Evolutionary conservation across 2,329 filamentous ascomycete genomes (phyloP), one percentile per base, ranked within the genome.

Genomic region (Aaosphaeria arxii): DNA sequence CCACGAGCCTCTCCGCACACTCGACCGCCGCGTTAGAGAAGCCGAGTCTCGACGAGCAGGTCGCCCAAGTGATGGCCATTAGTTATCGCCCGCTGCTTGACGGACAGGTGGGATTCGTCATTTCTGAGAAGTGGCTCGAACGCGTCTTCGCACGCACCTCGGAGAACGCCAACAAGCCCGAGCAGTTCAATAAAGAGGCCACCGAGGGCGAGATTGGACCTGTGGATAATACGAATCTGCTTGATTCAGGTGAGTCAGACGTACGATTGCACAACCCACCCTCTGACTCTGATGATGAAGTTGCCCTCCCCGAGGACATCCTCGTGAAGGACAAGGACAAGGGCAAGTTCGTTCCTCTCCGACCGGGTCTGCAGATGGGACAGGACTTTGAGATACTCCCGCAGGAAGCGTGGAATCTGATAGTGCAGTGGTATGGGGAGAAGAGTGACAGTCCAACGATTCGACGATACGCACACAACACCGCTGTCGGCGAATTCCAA

Each of bases 181-280:
- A 79, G 52, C 78, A 81, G 44, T 74, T 72, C 36, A 74, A 79
- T 51, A 87, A 88, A 53, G 73, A 77, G n/a, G 79, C 80, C 7
- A 65, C 77, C 7, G 79, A 85, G 49, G 82, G 81, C 5, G 79
- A 83, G 4, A 80, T 94, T 47, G 91, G 91, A 1, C 88, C 89
- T 0, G 81, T 97, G 31, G 90, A 96, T 74, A 96, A 96, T 64
- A 84, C 87, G 0, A 87, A 91, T 63, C 85, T 96, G 42, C 69
- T 67, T 13, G 66, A 69, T 33, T 46, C 52, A 4, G 17, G 17
- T 24, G 17, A 24, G 17, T 24, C 17, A 24, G 17, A 24, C 17
- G 3, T 24, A 24, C 29, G 5, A 24, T 46, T 33, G 42, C 30
- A 24, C 17, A 3, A 24, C 17, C 17, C 17, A 24, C 33, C 4